Conservation (phyloP, 2,329 filamentous ascomycete species). For the Penicillium sp. region DNA sequence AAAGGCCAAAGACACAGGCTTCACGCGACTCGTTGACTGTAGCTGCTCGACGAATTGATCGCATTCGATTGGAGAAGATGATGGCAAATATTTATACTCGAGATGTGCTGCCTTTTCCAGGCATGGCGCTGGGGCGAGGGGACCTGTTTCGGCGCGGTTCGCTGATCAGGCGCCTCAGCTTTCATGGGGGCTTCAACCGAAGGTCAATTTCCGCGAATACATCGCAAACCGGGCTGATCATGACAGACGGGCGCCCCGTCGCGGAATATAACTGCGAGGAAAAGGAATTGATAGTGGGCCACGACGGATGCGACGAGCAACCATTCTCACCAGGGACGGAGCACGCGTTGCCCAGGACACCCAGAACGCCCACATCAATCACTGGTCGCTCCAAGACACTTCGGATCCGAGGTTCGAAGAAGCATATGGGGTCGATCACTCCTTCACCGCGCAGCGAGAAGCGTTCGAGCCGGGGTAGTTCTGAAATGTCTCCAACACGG, state of each 20-base stretch:
- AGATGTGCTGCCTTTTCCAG: conserved; percentile 79
- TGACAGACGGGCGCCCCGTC: conserved; percentile 13
- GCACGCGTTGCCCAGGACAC: conserved; percentile 16
- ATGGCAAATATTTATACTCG: conserved; percentile 83
- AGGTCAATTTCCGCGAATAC: conserved; percentile 64
- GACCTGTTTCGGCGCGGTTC: conserved; percentile 77
- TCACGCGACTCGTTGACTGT: conserved; percentile 71
- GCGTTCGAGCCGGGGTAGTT: conserved; percentile 16
- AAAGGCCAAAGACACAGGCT: conserved; percentile 80
- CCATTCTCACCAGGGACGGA: conserved; percentile 10
- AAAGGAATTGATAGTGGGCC: conserved; percentile 13
- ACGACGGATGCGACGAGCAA: conserved; percentile 17
- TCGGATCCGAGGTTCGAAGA: conserved; percentile 16
- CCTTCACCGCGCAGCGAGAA: conserved; percentile 23
- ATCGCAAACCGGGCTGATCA: conserved; percentile 18
- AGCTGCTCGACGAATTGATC: conserved; percentile 73
- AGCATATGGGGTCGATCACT: conserved; percentile 6
- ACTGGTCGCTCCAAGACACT: conserved; percentile 20
- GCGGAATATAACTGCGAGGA: conserved; percentile 18
- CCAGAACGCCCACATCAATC: conserved; percentile 20
- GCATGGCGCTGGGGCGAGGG: conserved; percentile 69
- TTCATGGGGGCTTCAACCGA: conserved; percentile 75
- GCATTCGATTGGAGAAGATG: conserved; percentile 74
- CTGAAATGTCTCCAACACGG: conserved; percentile 16
- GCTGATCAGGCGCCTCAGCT: conserved; percentile 85